These are phyloP conservation scores for Mortierella sp. DNA, from an alignment of 371 early-diverging fungal species.

Conservation along the genomic window DNA sequence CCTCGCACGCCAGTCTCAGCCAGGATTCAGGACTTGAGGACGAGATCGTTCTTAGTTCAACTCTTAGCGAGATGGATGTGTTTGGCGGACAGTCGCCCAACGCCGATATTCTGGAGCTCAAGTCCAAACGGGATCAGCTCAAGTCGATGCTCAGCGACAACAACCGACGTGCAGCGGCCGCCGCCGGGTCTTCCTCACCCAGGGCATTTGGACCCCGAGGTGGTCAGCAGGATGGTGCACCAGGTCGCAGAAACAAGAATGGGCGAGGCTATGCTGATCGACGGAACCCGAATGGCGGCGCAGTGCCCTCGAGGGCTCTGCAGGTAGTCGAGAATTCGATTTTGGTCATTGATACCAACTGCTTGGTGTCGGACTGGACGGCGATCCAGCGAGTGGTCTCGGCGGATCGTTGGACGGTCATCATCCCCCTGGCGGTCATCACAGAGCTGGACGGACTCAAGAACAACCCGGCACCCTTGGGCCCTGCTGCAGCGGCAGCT, in stretches of 20 bases:
- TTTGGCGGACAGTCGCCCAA: constrained; percentile 22
- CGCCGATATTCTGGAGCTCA: constrained; percentile 47
- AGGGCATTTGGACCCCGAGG: not conserved
- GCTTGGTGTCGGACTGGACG: constrained; percentile 73
- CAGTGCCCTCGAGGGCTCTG: constrained; percentile 23
- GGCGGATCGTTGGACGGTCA: constrained; percentile 69
- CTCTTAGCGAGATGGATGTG: constrained; percentile 19
- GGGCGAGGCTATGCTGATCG: constrained; percentile 26
- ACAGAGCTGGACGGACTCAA: constrained; percentile 76
- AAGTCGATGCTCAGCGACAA: constrained; percentile 37
- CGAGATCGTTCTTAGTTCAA: constrained; percentile 1
- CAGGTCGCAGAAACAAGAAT: constrained; percentile 19
- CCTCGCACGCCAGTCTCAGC: constrained; percentile 47
- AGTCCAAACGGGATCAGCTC: constrained; percentile 51
- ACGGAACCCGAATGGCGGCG: constrained; percentile 27
- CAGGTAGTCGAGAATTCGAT: constrained; percentile 67
- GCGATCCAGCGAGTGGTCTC: constrained; percentile 64
- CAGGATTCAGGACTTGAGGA: constrained; percentile 52
- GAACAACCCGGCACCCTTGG: constrained; percentile 69
- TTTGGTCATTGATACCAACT: constrained; percentile 77
- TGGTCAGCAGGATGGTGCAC: not conserved
- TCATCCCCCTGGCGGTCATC: constrained; percentile 74
- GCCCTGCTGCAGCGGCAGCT: constrained; percentile 66
- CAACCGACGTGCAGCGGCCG: constrained; percentile 15
- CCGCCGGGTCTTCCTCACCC: constrained; percentile 14